A percentile compares a stretch with the other conserved stretches of the same genome.
phyloP scores from a whole-genome alignment of 306 rosid genomes.

The Quercus variabilis region DNA sequence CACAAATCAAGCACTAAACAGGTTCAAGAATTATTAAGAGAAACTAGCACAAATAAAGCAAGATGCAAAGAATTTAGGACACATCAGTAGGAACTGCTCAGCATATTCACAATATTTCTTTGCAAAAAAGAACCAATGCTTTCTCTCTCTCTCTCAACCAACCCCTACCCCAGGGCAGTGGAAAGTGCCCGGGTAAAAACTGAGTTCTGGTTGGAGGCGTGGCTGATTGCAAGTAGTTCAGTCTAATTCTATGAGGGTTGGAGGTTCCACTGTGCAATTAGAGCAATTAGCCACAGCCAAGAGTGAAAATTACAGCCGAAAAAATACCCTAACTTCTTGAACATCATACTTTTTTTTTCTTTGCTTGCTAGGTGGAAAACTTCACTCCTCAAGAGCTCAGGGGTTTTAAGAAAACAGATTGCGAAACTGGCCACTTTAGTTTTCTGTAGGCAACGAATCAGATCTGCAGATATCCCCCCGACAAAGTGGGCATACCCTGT shows the following conservation, averaged over 20 bases:
- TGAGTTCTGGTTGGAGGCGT: slow-evolving; percentile 1
- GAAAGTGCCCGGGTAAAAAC: background rate
- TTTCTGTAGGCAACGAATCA: slow-evolving; percentile 41
- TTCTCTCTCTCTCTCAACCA: slow-evolving; percentile 1
- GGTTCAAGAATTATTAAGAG: background rate
- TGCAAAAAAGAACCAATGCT: background rate
- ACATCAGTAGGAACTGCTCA: slow-evolving; percentile 16
- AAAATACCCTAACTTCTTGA: slow-evolving; percentile 39
- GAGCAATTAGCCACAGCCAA: slow-evolving; percentile 31
- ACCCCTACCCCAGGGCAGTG: too few species aligned
- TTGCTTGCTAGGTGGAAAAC: slow-evolving; percentile 16
- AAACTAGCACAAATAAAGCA: slow-evolving; percentile 3
- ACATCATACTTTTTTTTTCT: slow-evolving; percentile 4
- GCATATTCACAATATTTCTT: slow-evolving; percentile 28
- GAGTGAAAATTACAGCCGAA: slow-evolving; percentile 28
- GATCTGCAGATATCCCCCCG: slow-evolving; percentile 83
- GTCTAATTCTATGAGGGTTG: slow-evolving; percentile 38
- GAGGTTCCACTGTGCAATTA: slow-evolving; percentile 26
- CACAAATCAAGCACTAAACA: background rate
- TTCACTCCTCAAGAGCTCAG: slow-evolving; percentile 7
- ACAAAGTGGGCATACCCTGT: slow-evolving; percentile 99
- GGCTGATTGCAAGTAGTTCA: slow-evolving; percentile 28
- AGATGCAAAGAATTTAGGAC: background rate
- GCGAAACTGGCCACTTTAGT: slow-evolving; percentile 31
- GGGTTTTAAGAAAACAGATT: slow-evolving; percentile 14